Base-by-base conservation (phyloP, 2,329 filamentous ascomycete genomes). In the Colletotrichum sp. region DNA sequence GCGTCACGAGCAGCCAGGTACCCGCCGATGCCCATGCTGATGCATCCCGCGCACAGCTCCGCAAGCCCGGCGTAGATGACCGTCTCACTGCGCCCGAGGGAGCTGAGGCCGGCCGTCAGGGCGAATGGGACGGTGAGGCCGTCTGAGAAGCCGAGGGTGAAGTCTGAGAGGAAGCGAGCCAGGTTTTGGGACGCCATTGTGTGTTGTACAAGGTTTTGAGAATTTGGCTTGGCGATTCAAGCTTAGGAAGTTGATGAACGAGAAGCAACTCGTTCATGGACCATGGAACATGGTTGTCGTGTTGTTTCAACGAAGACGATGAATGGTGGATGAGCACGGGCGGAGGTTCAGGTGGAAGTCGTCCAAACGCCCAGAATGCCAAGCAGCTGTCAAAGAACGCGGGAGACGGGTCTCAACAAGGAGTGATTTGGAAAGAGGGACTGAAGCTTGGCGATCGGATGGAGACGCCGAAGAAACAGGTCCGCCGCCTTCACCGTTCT, bases 121-220 rank as follows among this genome's bases (percentile, higher is more conserved):
- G 94, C 94, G 80, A 95, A 95, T 0, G 94, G 94, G 0, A 95
- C 94, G 0, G 94, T 95, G 76, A 95, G 86, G 15, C 94, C 94
- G 84, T 95, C 94, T 1, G 94, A 92, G 78, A 95, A 92, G 26
- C 94, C 94, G 76, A 95, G 91, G 2, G 94, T 95, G 74, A 93
- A 91, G 84, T 95, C 93, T 52, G 90, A 88, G 15, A 93, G 84
- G 77, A 92, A 88, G 15, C 85, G 85, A 2, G 82, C 80, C 21
- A 85, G 78, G 2, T 78, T 78, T 5, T 83, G 84, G 12, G 72
- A 72, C 2, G 36, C 30, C 72, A 71, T 66, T n/a, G n/a, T n/a
- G n/a, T n/a, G n/a, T n/a, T n/a, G n/a, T n/a, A n/a, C n/a, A n/a
- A n/a, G n/a, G n/a, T n/a, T n/a, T n/a, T 49, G 44, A 49, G n/a